Percentiles rank a stretch among this genome's conserved stretches.
Conservation (phyloP, 805 yeast genomes). For the Metschnikowia orientalis region DNA sequence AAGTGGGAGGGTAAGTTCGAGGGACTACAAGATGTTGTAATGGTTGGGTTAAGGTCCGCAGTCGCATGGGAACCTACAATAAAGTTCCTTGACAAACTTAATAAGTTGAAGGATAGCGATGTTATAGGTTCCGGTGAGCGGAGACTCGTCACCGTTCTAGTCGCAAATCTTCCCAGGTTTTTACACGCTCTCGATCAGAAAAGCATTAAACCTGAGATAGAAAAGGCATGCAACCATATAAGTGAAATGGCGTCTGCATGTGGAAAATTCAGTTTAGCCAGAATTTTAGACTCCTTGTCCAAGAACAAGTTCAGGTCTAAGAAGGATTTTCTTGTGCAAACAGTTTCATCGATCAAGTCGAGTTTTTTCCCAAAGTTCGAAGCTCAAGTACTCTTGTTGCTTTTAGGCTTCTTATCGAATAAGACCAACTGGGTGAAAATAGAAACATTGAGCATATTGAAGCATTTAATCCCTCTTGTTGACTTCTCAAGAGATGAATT, state of each 20-base stretch:
- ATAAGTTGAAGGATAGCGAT: slow-evolving; percentile 62
- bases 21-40: slow-evolving; percentile 74
- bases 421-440: slow-evolving; percentile 71
- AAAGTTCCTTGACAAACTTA: slow-evolving; percentile 67
- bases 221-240: slow-evolving; percentile 42
- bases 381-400: slow-evolving; percentile 67
- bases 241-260: slow-evolving; percentile 57
- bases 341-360: slow-evolving; percentile 62
- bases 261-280: slow-evolving; percentile 54
- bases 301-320: slow-evolving; percentile 83
- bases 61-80: slow-evolving; percentile 75
- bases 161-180: slow-evolving; percentile 80
- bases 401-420: slow-evolving; percentile 77
- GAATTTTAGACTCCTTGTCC: slow-evolving; percentile 71
- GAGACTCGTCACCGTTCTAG: slow-evolving; percentile 64
- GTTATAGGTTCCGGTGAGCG: slow-evolving; percentile 70
- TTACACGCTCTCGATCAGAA: slow-evolving; percentile 67
- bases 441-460: slow-evolving; percentile 74
- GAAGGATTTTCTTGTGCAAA: slow-evolving; percentile 80
- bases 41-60: slow-evolving; percentile 81
- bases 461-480: slow-evolving; percentile 68
- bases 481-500: slow-evolving; percentile 77
- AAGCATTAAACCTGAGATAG: slow-evolving; percentile 45
- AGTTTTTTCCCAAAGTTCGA: slow-evolving; percentile 71
- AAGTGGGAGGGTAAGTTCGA: slow-evolving; percentile 94